Evolutionary conservation across 2,329 filamentous ascomycete species (phyloP), one percentile per base, ranked within the genome.

Genomic region (Apiospora aurea): DNA sequence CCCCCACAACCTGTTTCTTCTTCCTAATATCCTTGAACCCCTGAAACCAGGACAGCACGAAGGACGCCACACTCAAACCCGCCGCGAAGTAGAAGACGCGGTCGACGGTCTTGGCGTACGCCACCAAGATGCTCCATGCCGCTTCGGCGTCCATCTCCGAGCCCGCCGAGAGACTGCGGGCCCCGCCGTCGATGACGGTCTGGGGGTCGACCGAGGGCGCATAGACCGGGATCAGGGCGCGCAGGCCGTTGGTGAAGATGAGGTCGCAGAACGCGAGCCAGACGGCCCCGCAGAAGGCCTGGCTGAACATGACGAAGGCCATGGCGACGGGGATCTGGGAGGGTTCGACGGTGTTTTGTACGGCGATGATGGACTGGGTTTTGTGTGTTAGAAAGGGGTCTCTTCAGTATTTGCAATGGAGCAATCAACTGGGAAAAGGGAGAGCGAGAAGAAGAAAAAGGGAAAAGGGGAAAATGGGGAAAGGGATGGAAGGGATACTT

Each of bases 301-400:
- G 76, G 69, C 72, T 74, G 66, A 80, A 80, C 10, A 80, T 75
- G 11, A 79, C 68, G 70, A 79, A 77, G 18, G 78, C 77, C 14
- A 77, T 71, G 13, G 76, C 78, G 2, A 77, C 51, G 4, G 78
- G 75, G 43, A 77, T 77, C 69, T 79, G 75, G 29, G 73, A 67
- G 2, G 74, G 73, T 1, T 75, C 72, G 6, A 80, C 71, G 11
- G 75, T 74, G 53, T 79, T 78, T 70, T 80, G 79, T 6, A 79
- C 72, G 14, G 79, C 78, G 8, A 79, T 68, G 16, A 80, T 14
- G 8, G 21, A n/a, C 47, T 47, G 46, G 16, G 18, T 47, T 47
- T 7, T 78, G 64, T 18, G 41, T 43, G 41, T 43, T 14, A 43
- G 41, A 11, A 14, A 13, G 8, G 10, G 10, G 10, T 38, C 41